These are phyloP conservation scores for Wallacemonas sp. DNA, from an alignment of 208 protist genomes.

Conservation along the genomic window DNA sequence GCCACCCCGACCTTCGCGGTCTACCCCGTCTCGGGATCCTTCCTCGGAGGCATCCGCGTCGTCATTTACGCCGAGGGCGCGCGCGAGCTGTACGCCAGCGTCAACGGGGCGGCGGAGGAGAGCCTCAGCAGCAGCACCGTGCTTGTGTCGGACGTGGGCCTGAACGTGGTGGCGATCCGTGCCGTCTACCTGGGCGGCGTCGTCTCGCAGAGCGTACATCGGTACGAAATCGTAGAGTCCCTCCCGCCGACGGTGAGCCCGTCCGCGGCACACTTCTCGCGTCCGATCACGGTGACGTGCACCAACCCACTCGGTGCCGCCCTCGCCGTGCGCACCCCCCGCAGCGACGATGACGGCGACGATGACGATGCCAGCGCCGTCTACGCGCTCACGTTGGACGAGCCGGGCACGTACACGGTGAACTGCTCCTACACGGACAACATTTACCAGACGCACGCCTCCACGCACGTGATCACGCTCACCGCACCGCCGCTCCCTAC, in stretches of 20 bases:
- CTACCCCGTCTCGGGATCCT: conserved; percentile 53
- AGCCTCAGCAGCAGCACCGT: conserved; percentile 4
- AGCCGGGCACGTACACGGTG: conserved; percentile 45
- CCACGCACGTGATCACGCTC: conserved; percentile 26
- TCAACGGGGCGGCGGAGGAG: conserved; percentile 32
- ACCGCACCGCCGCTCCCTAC: conserved; percentile 33
- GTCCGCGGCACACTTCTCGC: conserved; percentile 22
- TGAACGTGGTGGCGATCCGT: conserved; percentile 9
- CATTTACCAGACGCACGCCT: conserved; percentile 24
- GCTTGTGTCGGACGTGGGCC: background rate
- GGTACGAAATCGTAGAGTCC: conserved; percentile 47
- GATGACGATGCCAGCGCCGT: conserved; percentile 20
- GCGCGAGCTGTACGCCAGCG: conserved; percentile 45
- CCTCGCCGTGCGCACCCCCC: conserved; percentile 20
- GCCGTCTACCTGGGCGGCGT: conserved; percentile 49
- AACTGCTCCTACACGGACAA: conserved; percentile 58
- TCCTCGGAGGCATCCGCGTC: conserved; percentile 53
- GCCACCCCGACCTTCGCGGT: conserved; percentile 37
- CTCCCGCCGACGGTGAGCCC: conserved; percentile 30
- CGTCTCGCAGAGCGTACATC: conserved; percentile 22
- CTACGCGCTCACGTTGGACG: conserved; percentile 19
- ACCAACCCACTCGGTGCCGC: conserved; percentile 25
- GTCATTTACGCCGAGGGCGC: conserved; percentile 35
- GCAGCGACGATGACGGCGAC: background rate
- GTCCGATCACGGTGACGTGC: conserved; percentile 47